These are phyloP conservation scores for Ophiostoma sp. DNA, from an alignment of 2,329 filamentous ascomycete species.

Conservation along the genomic window DNA sequence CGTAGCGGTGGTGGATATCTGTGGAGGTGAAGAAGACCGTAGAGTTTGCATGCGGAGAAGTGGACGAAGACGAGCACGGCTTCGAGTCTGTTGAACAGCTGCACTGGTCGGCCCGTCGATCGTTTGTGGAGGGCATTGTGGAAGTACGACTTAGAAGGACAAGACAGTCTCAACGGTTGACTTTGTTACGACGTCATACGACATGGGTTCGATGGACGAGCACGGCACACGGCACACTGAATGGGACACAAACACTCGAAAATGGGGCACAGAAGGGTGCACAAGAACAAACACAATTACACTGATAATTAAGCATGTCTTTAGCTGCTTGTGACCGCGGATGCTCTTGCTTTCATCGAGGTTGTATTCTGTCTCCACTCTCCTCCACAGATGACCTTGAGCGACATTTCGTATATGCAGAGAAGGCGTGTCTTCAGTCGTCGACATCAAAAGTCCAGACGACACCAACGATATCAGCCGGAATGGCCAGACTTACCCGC, in stretches of 20 bases:
- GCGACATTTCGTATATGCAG: not conserved
- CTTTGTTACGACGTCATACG: slow-evolving; percentile 6
- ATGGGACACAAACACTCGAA: not conserved
- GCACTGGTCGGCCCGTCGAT: slow-evolving; percentile 3
- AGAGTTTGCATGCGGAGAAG: not conserved
- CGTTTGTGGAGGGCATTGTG: not conserved
- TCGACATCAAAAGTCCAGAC: not conserved
- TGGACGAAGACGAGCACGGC: not conserved
- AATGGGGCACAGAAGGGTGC: not conserved
- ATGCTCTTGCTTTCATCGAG: not conserved
- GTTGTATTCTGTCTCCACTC: not conserved
- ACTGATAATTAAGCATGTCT: not conserved
- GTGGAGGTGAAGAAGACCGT: not conserved
- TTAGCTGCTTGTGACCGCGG: not conserved
- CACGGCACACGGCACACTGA: not conserved
- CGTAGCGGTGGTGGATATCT: not conserved
- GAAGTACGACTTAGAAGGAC: not conserved
- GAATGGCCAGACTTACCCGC: slow-evolving; percentile 5
- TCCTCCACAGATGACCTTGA: not conserved
- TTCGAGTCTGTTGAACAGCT: not conserved
- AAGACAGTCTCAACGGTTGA: not conserved
- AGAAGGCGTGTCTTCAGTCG: not conserved
- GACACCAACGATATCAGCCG: not conserved
- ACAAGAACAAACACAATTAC: not conserved
- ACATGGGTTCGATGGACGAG: not conserved